phyloP scores from a whole-genome alignment of 2,329 filamentous ascomycete genomes.

The Lasiodiplodia hormozganensis region DNA sequence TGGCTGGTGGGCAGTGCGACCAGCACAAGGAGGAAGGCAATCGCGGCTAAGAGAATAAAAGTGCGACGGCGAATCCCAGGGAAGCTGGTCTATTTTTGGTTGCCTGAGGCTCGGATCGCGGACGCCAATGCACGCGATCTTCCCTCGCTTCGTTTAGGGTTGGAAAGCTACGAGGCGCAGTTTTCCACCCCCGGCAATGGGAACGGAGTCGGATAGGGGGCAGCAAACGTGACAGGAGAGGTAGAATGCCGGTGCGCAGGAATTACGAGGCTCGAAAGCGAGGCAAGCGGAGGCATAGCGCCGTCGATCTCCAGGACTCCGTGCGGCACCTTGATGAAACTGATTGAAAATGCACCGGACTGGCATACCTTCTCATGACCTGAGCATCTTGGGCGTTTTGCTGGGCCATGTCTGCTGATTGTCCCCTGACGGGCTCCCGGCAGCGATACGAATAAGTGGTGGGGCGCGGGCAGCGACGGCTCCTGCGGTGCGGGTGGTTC shows the following conservation, averaged over 20 bases:
- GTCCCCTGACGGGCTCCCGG: constrained; percentile 21
- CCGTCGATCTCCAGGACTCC: constrained; percentile 23
- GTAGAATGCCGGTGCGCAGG: constrained; percentile 5
- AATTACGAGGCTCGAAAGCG: constrained; percentile 18
- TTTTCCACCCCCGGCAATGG: constrained; percentile 19
- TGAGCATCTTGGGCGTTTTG: constrained; percentile 29
- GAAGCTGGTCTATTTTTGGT: constrained; percentile 30
- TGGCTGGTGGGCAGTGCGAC: constrained; percentile 13
- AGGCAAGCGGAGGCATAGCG: constrained; percentile 10
- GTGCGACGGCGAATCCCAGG: constrained; percentile 24
- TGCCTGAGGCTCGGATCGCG: constrained; percentile 41
- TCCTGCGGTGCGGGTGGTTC: not conserved
- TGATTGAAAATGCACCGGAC: constrained; percentile 17
- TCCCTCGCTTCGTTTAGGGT: constrained; percentile 36
- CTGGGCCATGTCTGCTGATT: constrained; percentile 28
- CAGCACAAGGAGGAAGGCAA: constrained; percentile 5
- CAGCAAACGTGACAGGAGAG: constrained; percentile 13
- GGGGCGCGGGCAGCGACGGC: constrained; percentile 8
- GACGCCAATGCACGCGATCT: constrained; percentile 48
- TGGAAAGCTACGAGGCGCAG: constrained; percentile 28
- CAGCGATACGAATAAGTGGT: not conserved
- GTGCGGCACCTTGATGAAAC: constrained; percentile 26
- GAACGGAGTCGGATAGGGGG: constrained; percentile 20
- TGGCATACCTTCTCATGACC: constrained; percentile 30
- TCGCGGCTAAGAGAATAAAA: constrained; percentile 15